Conservation (phyloP, 2,329 filamentous ascomycete genomes). For the Fusarium subglutinans region DNA sequence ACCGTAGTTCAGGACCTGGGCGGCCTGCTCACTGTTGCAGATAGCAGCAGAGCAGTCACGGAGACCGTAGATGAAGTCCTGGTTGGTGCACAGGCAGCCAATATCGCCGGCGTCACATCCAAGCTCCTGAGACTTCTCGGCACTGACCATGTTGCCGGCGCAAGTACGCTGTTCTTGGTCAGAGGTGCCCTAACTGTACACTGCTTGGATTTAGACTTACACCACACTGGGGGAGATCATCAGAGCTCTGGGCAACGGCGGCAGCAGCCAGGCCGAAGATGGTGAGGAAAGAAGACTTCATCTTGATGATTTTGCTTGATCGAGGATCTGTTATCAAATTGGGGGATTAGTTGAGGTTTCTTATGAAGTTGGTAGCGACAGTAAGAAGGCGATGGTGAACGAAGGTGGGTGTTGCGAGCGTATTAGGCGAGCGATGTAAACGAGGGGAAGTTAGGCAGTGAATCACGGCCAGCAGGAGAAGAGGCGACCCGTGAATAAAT, state of each 20-base stretch:
- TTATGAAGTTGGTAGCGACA: conserved; percentile 6
- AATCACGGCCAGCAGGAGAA: conserved; percentile 18
- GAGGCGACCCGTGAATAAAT: conserved; percentile 23
- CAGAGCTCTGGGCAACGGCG: conserved; percentile 53
- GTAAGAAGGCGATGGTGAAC: conserved; percentile 5
- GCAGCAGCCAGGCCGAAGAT: conserved; percentile 54
- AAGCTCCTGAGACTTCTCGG: conserved; percentile 54
- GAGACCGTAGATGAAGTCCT: conserved; percentile 59
- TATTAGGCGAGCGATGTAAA: conserved; percentile 2
- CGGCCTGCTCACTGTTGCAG: conserved; percentile 51
- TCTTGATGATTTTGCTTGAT: conserved; percentile 50
- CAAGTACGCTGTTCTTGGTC: conserved; percentile 56
- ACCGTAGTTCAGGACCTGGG: conserved; percentile 52
- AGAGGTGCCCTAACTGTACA: neutral
- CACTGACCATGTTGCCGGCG: conserved; percentile 59
- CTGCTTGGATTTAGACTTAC: conserved; percentile 52
- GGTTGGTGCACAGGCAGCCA: conserved; percentile 58
- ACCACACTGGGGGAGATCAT: conserved; percentile 59
- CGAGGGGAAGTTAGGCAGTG: conserved; percentile 11
- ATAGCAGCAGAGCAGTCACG: conserved; percentile 60
- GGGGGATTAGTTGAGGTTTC: conserved; percentile 15
- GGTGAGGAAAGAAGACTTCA: conserved; percentile 60
- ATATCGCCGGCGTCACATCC: conserved; percentile 55
- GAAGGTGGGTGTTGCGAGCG: conserved; percentile 12
- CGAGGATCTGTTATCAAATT: conserved; percentile 21